A percentile compares a stretch with the other conserved stretches of the same genome.
These are phyloP conservation scores for Naganishia randhawae DNA, from an alignment of 768 basidiomycete genomes.

Conservation along the genomic window DNA sequence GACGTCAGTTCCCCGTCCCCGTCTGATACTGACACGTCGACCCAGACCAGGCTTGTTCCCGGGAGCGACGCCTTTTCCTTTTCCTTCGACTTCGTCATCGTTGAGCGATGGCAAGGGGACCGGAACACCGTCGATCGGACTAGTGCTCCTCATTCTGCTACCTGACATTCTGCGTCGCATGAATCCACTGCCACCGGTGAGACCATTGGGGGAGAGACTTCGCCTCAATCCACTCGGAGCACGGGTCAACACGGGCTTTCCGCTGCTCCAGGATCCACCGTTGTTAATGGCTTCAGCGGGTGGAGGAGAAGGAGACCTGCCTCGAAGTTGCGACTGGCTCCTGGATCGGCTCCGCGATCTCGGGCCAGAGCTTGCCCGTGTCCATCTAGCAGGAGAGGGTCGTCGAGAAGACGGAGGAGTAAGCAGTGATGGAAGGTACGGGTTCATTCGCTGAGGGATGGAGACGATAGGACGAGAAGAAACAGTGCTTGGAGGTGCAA, in stretches of 20 bases:
- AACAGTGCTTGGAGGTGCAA: constrained; percentile 7
- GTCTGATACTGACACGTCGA: background rate
- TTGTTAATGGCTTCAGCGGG: background rate
- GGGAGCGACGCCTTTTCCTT: background rate
- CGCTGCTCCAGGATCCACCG: background rate
- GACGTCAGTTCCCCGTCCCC: constrained; percentile 13
- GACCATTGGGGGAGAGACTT: constrained; percentile 1
- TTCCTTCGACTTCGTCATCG: constrained; percentile 2
- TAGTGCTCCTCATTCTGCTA: constrained; percentile 17
- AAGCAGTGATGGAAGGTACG: constrained; percentile 34
- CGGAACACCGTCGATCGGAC: constrained; percentile 4
- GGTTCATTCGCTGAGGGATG: constrained; percentile 26
- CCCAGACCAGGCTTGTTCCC: background rate
- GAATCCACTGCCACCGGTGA: background rate
- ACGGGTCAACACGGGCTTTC: background rate
- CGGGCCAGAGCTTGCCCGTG: constrained; percentile 2
- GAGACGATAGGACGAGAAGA: constrained; percentile 4
- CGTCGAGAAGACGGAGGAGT: constrained; percentile 40
- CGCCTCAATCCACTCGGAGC: constrained; percentile 16
- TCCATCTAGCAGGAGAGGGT: constrained; percentile 31
- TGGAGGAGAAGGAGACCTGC: constrained; percentile 10
- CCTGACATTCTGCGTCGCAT: constrained; percentile 20
- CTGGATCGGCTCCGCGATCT: constrained; percentile 14
- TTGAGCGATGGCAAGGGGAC: background rate
- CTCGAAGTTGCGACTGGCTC: background rate